Evolutionary conservation across 345 rosid species (phyloP).

Genomic region (Durio zibethinus): DNA sequence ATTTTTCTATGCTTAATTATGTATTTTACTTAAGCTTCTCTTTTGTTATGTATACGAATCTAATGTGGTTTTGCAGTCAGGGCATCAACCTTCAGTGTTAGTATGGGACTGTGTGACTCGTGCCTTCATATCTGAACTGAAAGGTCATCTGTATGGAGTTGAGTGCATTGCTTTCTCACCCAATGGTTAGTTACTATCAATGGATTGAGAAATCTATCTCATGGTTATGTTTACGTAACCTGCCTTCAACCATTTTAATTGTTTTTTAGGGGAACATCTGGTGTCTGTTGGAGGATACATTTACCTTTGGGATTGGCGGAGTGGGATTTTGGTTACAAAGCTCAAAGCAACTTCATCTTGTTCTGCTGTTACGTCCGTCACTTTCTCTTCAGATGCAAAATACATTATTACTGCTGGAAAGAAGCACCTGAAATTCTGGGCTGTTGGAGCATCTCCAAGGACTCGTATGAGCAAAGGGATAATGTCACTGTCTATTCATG

Average conservation of each 20-base stretch:
- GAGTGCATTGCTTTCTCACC: conserved; percentile 79
- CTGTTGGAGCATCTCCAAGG: conserved; percentile 50
- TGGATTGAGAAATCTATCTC: not conserved
- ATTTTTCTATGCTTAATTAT: not conserved
- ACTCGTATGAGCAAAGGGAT: conserved; percentile 44
- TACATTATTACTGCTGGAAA: conserved; percentile 70
- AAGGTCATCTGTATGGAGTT: conserved; percentile 71
- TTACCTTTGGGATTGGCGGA: conserved; percentile 80
- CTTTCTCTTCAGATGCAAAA: conserved; percentile 63
- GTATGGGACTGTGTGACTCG: conserved; percentile 58
- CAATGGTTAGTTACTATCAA: conserved; percentile 49
- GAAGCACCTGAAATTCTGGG: conserved; percentile 77
- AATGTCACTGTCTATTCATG: conserved; percentile 37
- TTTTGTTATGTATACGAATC: conserved; percentile 16
- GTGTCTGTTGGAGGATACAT: conserved; percentile 81
- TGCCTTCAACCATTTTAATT: not conserved
- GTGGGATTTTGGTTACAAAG: conserved; percentile 50
- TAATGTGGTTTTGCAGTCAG: conserved; percentile 50
- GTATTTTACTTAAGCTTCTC: not conserved
- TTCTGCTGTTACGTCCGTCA: conserved; percentile 56
- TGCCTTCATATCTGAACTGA: conserved; percentile 58
- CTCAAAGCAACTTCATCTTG: conserved; percentile 62
- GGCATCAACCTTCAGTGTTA: conserved; percentile 70
- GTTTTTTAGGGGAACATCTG: conserved; percentile 57
- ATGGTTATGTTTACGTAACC: not conserved